These are phyloP conservation scores for Exophiala bonariae DNA, from an alignment of 2,329 filamentous ascomycete species.

Conservation along the genomic window DNA sequence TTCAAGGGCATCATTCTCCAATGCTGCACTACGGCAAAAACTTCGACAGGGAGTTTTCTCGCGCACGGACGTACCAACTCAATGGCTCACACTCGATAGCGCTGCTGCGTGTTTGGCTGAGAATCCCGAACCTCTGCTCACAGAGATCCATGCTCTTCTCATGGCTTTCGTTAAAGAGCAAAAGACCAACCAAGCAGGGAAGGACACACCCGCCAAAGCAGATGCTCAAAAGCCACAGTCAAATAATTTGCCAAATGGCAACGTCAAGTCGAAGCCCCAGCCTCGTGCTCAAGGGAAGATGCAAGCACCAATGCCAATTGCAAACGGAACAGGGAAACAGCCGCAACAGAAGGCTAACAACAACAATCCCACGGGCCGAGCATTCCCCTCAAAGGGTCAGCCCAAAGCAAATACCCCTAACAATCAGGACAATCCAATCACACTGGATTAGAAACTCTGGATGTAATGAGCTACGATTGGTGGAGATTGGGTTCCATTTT, in stretches of 20 bases:
- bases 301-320: background rate
- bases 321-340: constrained; percentile 10
- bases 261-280: constrained; percentile 1
- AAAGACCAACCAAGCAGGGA: constrained; percentile 1
- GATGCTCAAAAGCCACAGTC: background rate
- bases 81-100: constrained; percentile 25
- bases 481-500: no score
- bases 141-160: constrained; percentile 25
- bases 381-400: background rate
- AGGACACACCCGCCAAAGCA: constrained; percentile 1
- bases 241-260: background rate
- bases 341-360: constrained; percentile 1
- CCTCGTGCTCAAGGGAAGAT: constrained; percentile 2
- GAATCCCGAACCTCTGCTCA: constrained; percentile 20
- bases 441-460: background rate
- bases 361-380: background rate
- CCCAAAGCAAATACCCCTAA: background rate
- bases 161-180: constrained; percentile 19
- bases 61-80: constrained; percentile 7
- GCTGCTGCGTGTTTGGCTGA: constrained; percentile 22
- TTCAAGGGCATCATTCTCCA: constrained; percentile 23
- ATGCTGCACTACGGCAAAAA: constrained; percentile 18
- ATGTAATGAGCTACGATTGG: no score
- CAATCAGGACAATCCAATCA: constrained; percentile 3
- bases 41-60: constrained; percentile 25